Percentiles rank a stretch among this genome's conserved stretches.
Conservation (phyloP, 768 basidiomycete species). For the Suillus sp. region DNA sequence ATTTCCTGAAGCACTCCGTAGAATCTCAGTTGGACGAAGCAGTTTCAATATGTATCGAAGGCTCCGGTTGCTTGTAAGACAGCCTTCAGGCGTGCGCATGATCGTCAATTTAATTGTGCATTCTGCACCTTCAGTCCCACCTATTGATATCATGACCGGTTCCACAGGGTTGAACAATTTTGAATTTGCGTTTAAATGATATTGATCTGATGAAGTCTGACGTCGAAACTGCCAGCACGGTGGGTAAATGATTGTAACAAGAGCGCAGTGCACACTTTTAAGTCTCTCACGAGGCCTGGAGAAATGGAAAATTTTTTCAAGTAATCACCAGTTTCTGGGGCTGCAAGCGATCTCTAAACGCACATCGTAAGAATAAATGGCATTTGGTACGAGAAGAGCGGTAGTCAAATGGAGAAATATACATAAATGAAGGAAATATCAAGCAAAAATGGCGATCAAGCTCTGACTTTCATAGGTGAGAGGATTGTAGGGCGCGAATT, state of each 20-base stretch:
- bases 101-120: not conserved
- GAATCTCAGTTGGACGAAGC: not conserved
- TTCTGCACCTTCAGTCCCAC: not conserved
- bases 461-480: constrained; percentile 7
- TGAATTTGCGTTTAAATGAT: too few species aligned
- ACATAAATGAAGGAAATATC: not conserved
- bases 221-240: not conserved
- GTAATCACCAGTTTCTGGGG: not conserved
- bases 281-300: too few species aligned
- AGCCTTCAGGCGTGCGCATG: not conserved
- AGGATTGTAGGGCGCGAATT: constrained; percentile 16
- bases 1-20: not conserved
- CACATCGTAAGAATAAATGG: not conserved
- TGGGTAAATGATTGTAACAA: not conserved
- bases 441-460: not conserved
- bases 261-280: not conserved
- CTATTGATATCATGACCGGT: not conserved
- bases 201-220: too few species aligned
- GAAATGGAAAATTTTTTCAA: not conserved
- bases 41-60: not conserved
- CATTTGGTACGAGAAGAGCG: not conserved
- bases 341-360: not conserved
- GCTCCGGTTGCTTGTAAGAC: not conserved
- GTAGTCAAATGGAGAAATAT: not conserved
- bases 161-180: too few species aligned